Conservation (phyloP, 257 asterid genomes). For the Petrea volubilis region DNA sequence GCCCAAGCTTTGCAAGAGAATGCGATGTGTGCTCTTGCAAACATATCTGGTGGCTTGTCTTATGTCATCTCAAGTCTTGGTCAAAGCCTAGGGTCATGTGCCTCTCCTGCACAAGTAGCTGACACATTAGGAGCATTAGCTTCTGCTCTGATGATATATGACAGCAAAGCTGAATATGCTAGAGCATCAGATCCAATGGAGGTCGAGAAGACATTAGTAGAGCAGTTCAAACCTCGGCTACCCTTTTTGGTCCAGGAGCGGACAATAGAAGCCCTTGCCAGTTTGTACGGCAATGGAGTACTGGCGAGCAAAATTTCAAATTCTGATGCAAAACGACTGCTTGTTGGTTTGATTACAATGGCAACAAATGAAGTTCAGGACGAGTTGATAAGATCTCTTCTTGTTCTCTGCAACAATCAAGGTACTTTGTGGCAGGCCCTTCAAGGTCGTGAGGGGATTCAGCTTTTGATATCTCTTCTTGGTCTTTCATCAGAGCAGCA, state of each 20-base stretch:
- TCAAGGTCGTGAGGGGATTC: conserved; percentile 99
- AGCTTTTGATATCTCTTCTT: conserved; percentile 91
- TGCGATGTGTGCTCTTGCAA: conserved; percentile 99
- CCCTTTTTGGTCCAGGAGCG: conserved; percentile 92
- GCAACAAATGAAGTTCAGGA: conserved; percentile 90
- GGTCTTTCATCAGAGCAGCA: conserved; percentile 99
- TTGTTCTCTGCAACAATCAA: conserved; percentile 77
- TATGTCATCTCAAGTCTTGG: conserved; percentile 97
- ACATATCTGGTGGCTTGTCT: conserved; percentile 96
- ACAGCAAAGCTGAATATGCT: conserved; percentile 72
- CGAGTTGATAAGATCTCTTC: conserved; percentile 83
- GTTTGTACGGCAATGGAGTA: conserved; percentile 82
- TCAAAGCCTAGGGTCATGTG: conserved; percentile 94
- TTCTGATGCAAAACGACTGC: conserved; percentile 91
- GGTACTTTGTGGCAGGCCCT: conserved; percentile 97
- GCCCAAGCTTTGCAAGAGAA: conserved; percentile 99
- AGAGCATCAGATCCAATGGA: conserved; percentile 87
- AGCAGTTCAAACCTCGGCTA: conserved; percentile 68
- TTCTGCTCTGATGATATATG: conserved; percentile 97
- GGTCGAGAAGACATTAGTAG: conserved; percentile 82
- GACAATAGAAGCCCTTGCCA: conserved; percentile 96
- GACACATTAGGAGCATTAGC: conserved; percentile 98
- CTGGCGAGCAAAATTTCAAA: conserved; percentile 77
- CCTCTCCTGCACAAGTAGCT: conserved; percentile 92
- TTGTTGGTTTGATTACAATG: conserved; percentile 96